phyloP scores from a whole-genome alignment of 495 filamentous ascomycete genomes.

The Rhypophila decipiens region DNA sequence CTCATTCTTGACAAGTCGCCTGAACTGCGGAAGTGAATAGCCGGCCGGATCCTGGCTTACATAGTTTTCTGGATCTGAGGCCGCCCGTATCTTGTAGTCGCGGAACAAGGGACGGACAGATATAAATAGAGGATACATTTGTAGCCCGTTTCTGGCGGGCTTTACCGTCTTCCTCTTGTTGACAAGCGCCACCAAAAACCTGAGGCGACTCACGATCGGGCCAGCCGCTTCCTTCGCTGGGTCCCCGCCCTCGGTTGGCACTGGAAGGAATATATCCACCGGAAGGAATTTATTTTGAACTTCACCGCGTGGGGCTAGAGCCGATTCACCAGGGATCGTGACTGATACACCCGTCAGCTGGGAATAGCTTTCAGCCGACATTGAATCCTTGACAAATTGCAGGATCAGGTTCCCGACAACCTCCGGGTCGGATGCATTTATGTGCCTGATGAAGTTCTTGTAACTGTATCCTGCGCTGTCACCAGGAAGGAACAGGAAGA shows the following conservation, averaged over 20 bases:
- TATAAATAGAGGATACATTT: slow-evolving; percentile 13
- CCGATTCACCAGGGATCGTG: slow-evolving; percentile 6
- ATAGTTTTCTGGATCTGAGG: neutral
- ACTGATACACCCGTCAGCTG: slow-evolving; percentile 6
- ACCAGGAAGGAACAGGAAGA: slow-evolving; percentile 15
- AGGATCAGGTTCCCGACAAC: neutral
- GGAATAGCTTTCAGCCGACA: neutral
- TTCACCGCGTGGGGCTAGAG: neutral
- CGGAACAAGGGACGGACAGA: slow-evolving; percentile 15
- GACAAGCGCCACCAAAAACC: slow-evolving; percentile 3
- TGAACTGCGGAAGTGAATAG: slow-evolving; percentile 7
- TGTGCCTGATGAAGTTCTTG: slow-evolving; percentile 4
- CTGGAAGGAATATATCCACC: too few species aligned
- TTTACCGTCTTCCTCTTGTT: neutral
- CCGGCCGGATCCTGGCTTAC: neutral
- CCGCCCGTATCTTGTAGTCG: slow-evolving; percentile 5
- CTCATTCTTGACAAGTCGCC: neutral
- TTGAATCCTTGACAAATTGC: neutral
- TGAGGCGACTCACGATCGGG: too few species aligned
- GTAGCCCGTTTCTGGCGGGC: neutral
- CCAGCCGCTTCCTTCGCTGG: too few species aligned
- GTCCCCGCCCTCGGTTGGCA: too few species aligned
- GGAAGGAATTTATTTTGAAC: too few species aligned
- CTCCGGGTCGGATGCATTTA: neutral
- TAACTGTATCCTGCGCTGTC: neutral